Evolutionary conservation across 2,329 filamentous ascomycete genomes (phyloP).

Genomic region (Aspergillus flavus): DNA sequence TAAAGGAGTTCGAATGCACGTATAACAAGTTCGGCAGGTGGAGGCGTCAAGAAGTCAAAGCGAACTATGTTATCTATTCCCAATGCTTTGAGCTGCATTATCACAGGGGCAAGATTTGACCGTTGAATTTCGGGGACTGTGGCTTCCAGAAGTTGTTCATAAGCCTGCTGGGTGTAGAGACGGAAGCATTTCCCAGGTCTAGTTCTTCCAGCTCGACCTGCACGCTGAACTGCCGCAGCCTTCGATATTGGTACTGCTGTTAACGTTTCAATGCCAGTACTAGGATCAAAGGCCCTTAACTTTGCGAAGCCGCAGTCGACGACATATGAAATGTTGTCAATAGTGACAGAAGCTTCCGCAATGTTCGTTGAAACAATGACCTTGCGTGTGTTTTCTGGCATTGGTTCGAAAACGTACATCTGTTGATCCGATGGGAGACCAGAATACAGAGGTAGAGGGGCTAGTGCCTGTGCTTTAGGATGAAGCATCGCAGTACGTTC

Average conservation of each 20-base stretch:
- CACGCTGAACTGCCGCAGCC: slow-evolving; percentile 88
- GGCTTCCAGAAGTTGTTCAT: slow-evolving; percentile 65
- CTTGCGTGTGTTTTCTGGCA: slow-evolving; percentile 80
- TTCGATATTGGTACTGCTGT: slow-evolving; percentile 82
- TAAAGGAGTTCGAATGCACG: slow-evolving; percentile 87
- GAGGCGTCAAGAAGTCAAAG: slow-evolving; percentile 85
- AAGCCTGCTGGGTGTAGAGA: slow-evolving; percentile 80
- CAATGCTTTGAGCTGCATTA: slow-evolving; percentile 90
- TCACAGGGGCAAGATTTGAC: slow-evolving; percentile 82
- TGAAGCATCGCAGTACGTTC: slow-evolving; percentile 69
- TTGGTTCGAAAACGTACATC: slow-evolving; percentile 88
- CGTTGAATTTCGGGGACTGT: slow-evolving; percentile 90
- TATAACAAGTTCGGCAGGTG: slow-evolving; percentile 80
- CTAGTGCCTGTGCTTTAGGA: slow-evolving; percentile 60
- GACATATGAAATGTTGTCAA: slow-evolving; percentile 88
- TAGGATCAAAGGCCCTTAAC: slow-evolving; percentile 80
- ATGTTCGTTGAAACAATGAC: slow-evolving; percentile 95
- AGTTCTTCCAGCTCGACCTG: slow-evolving; percentile 86
- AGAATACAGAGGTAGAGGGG: slow-evolving; percentile 81
- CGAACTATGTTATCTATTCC: slow-evolving; percentile 92
- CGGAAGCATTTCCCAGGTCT: slow-evolving; percentile 92
- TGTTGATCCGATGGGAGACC: slow-evolving; percentile 89
- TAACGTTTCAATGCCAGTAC: slow-evolving; percentile 83
- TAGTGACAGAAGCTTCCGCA: slow-evolving; percentile 92
- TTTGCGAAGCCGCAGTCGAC: slow-evolving; percentile 92